These are phyloP conservation scores for Citeromyces siamensis DNA, from an alignment of 1,139 yeast species.

Conservation along the genomic window DNA sequence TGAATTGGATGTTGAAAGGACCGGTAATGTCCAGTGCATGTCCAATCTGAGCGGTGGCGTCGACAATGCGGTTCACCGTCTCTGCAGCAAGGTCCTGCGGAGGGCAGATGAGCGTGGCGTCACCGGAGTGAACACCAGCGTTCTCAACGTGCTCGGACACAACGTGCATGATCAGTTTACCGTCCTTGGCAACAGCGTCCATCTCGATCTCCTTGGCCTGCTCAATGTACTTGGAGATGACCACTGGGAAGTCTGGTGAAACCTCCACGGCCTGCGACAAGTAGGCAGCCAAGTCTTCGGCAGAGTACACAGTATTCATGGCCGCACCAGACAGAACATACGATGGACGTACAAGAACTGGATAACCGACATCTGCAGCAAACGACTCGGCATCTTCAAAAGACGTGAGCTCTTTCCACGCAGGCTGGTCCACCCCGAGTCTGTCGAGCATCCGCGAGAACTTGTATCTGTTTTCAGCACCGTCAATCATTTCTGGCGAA, in stretches of 20 bases:
- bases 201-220: conserved; percentile 96
- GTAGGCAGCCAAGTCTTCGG: conserved; percentile 68
- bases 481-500: conserved; percentile 96
- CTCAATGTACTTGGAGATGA: conserved; percentile 87
- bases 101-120: conserved; percentile 89
- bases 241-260: conserved; percentile 94
- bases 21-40: conserved; percentile 93
- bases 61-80: conserved; percentile 53
- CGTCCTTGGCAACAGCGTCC: conserved; percentile 90
- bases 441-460: conserved; percentile 95
- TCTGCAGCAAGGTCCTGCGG: conserved; percentile 62
- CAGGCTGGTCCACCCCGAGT: conserved; percentile 98
- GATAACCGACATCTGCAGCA: conserved; percentile 83
- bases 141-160: conserved; percentile 97
- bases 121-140: conserved; percentile 99
- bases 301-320: conserved; percentile 81
- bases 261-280: conserved; percentile 83
- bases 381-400: conserved; percentile 87
- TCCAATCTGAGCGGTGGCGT: conserved; percentile 87
- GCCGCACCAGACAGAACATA: conserved; percentile 98
- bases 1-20: conserved; percentile 97
- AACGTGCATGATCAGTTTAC: conserved; percentile 85
- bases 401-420: conserved; percentile 97
- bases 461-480: conserved; percentile 97
- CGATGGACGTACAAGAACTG: conserved; percentile 95